Base-by-base conservation (phyloP, 1,284 basidiomycete genomes). In the Moniliella sp. region DNA sequence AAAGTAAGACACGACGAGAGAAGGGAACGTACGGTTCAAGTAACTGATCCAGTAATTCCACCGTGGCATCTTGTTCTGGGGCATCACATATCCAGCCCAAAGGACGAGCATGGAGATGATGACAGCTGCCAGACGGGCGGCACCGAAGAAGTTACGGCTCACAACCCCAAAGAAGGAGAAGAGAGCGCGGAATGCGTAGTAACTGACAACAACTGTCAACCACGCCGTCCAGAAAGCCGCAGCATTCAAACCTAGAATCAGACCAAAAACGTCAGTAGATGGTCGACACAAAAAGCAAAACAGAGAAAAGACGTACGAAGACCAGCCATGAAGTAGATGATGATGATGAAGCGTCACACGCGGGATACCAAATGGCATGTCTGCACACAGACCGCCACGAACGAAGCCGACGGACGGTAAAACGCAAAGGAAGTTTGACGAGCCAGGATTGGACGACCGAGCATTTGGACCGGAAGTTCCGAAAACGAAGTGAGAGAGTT, bases 1-100 rank as follows among this genome's bases (percentile, higher is more conserved):
- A 30, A 30, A 15, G 28, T 2, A 30, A 12, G 4, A 15, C 13
- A 16, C 13, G 18, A n/a, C n/a, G 4, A 7, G 28, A 15, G 12
- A 15, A n/a, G n/a, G n/a, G n/a, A 23, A 23, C 7, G n/a, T 23
- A 23, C 8, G 21, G 31, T 46, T 48, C 33, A 45, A 18, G 32
- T 47, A 47, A 14, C 36, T 36, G 34, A 50, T 42, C 79, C 80
- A 83, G 65, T 78, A 80, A 11, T 84, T 58, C 80, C 80, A 86
- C 32, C 77, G 65, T 57, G 80, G 76, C 79, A 86, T 82, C 36
- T 69, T 65, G 3, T 35, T 36, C 19, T 42, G 45, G 1, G 48
- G 50, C 15, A 51, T 43, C 10, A 48, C 50, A 28, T 47, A 53
- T 7, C 50, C 48, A 3, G 48, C 43, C 36, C 39, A 50, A 8